These are phyloP conservation scores for Agaricus bisporus DNA, from an alignment of 768 basidiomycete genomes.

Conservation along the genomic window DNA sequence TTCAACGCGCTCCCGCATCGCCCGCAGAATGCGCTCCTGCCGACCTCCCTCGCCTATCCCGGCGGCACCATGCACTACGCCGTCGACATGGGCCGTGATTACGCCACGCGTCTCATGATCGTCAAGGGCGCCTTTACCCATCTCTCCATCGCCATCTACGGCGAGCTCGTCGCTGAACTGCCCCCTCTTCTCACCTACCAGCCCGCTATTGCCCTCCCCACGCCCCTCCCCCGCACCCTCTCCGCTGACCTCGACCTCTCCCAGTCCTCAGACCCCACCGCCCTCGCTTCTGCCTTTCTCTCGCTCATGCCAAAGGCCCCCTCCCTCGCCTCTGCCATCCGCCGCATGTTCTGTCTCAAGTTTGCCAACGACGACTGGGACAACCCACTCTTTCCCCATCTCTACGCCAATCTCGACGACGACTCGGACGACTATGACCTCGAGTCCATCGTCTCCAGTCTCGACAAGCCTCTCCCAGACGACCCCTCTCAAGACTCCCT, in stretches of 20 bases:
- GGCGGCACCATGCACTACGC: constrained; percentile 62
- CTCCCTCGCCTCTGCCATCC: constrained; percentile 55
- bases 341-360: constrained; percentile 77
- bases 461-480: constrained; percentile 56
- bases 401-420: constrained; percentile 57
- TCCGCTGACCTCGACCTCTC: constrained; percentile 54
- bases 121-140: constrained; percentile 68
- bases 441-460: constrained; percentile 45
- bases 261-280: constrained; percentile 51
- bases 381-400: constrained; percentile 61
- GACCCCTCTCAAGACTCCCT: constrained; percentile 44
- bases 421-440: constrained; percentile 48
- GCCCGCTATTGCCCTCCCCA: constrained; percentile 30
- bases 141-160: constrained; percentile 60
- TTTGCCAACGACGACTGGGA: constrained; percentile 80
- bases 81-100: constrained; percentile 66
- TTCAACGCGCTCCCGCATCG: constrained; percentile 68
- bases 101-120: constrained; percentile 74
- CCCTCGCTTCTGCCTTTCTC: constrained; percentile 57
- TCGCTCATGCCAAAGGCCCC: constrained; percentile 56
- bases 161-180: constrained; percentile 46
- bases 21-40: constrained; percentile 65
- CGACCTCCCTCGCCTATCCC: constrained; percentile 64
- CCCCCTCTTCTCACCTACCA: constrained; percentile 33
- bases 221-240: constrained; percentile 30